Percentiles rank a stretch among this genome's conserved stretches.
Evolutionary conservation across 257 asterid genomes (phyloP).

Genomic region (Plantago elongata): DNA sequence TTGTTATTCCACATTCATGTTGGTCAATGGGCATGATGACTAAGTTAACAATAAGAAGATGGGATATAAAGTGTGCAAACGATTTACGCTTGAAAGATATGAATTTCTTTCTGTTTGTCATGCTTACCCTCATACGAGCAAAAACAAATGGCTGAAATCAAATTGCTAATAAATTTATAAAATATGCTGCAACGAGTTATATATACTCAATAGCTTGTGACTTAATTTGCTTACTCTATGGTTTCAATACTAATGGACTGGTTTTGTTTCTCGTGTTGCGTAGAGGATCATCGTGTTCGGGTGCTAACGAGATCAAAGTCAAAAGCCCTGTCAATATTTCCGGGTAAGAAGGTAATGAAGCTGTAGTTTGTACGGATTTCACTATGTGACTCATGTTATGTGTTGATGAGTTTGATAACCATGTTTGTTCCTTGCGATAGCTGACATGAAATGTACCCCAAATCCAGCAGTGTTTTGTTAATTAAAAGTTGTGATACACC

Average conservation of each 20-base stretch:
- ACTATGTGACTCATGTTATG: not conserved
- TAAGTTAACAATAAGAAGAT: not conserved
- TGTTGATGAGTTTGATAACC: conserved; percentile 2
- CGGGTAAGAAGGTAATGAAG: conserved; percentile 97
- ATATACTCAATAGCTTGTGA: not conserved
- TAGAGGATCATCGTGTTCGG: conserved; percentile 70
- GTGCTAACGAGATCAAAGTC: conserved; percentile 82
- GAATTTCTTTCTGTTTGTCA: too few species aligned
- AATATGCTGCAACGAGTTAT: not conserved
- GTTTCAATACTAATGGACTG: conserved; percentile 3
- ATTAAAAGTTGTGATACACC: too few species aligned
- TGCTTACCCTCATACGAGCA: not conserved
- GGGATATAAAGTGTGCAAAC: not conserved
- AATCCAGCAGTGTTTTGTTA: too few species aligned
- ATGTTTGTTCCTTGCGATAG: not conserved
- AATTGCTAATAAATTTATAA: not conserved
- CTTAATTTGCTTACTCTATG: not conserved
- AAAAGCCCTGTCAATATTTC: conserved; percentile 67
- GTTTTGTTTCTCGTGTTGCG: conserved; percentile 25
- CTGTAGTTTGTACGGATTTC: conserved; percentile 17
- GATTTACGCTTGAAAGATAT: not conserved
- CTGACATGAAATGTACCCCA: not conserved
- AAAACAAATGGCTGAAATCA: not conserved
- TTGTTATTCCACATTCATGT: conserved; percentile 6
- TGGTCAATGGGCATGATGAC: not conserved